These are phyloP conservation scores for Symbiodinium natans DNA, from an alignment of 73 alveolate genomes.

Conservation along the genomic window DNA sequence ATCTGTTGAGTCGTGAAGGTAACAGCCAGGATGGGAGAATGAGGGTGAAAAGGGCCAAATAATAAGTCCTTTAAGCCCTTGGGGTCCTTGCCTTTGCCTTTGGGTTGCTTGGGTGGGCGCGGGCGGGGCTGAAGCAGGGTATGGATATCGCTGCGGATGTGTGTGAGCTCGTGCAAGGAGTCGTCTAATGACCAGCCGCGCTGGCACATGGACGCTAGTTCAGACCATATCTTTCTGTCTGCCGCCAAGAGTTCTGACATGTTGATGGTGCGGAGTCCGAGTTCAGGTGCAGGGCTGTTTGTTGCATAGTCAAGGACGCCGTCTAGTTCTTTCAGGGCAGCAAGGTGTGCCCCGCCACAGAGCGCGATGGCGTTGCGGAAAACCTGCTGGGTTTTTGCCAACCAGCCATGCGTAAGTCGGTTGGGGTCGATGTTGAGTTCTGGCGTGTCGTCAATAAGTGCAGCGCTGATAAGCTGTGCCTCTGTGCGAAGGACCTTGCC, in stretches of 20 bases:
- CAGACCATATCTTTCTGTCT: neutral
- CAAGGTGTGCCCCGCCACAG: neutral
- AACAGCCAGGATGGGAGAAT: too few species aligned
- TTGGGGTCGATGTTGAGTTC: neutral
- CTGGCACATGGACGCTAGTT: neutral
- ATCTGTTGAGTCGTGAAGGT: too few species aligned
- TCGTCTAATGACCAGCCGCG: neutral
- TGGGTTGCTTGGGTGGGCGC: neutral
- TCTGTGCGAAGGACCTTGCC: neutral
- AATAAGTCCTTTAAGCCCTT: neutral
- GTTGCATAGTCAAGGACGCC: neutral
- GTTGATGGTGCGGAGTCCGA: neutral
- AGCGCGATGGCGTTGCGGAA: neutral
- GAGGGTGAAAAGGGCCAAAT: too few species aligned
- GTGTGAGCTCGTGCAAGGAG: neutral
- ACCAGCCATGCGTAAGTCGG: neutral
- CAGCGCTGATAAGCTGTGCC: neutral
- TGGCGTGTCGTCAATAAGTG: neutral
- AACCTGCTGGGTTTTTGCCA: neutral
- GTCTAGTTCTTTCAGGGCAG: neutral
- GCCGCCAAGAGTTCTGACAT: neutral
- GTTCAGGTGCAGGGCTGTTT: neutral
- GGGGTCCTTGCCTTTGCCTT: neutral
- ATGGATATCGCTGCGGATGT: neutral
- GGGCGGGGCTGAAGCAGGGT: neutral